Evolutionary conservation across 139 green algal species (phyloP), one percentile per base, ranked within the genome.

Genomic region (Pleodorina starrii): DNA sequence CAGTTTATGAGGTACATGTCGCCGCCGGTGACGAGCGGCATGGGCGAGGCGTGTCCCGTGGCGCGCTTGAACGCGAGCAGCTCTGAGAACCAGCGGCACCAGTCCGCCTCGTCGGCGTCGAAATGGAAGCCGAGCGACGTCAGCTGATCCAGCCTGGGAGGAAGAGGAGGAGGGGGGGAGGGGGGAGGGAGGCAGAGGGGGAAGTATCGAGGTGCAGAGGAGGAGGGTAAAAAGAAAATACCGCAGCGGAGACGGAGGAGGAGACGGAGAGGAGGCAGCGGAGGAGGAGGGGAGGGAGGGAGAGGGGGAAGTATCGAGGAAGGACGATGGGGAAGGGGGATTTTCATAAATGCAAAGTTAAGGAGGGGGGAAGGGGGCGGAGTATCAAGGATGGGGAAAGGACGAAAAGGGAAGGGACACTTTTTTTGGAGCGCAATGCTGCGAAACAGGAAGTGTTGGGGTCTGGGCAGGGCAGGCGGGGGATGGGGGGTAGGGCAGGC

Each of bases 1-100:
- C 95, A 97, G 87, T 97, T 97, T 48, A 94, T 92, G 5, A 97
- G 92, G 89, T 92, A 94, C 38, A 93, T 85, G 83, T 93, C 89
- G 3, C 43, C 69, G 25, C 91, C 91, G 6, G 81, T 87, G 11
- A 85, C 75, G 51, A 96, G 77, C 3, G 92, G 90, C 42, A 86
- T 88, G 17, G 91, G 92, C 57, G 85, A 93, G 86, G 91, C 93
- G 77, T 95, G 93, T 10, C 93, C 94, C 27, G 94, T 66, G 6
- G n/a, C 23, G 78, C 72, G 35, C 59, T 89, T 85, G 85, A 95
- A 95, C 7, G 51, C 46, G 4, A 57, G 38, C 59, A 97, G 90
- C 77, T 95, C 80, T 7, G 89, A 57, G 72, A 93, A 95, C 96
- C 96, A 98, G 0, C 95, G 90, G 50, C 90, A 51, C 93, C 94